Conservation (phyloP, 371 early-diverging fungal genomes). For the Modicella reniformis region DNA sequence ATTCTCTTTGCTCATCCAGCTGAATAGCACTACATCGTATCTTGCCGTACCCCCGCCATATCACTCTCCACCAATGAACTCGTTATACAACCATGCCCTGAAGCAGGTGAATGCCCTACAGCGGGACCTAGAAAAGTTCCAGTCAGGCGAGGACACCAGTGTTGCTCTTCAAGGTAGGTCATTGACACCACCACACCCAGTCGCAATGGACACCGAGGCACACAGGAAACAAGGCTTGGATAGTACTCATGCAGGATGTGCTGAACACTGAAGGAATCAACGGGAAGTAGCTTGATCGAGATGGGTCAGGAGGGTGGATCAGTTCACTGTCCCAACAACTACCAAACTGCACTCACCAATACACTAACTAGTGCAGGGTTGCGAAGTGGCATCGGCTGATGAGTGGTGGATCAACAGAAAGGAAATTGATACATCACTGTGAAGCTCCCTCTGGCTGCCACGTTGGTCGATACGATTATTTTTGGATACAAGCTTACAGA, state of each 20-base stretch:
- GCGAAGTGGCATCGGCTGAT: neutral
- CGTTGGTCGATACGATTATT: slow-evolving; percentile 10
- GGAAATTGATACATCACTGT: neutral
- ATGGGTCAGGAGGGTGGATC: neutral
- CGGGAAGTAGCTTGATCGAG: neutral
- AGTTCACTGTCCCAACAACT: neutral
- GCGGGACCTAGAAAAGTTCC: slow-evolving; percentile 67
- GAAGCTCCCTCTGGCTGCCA: slow-evolving; percentile 6
- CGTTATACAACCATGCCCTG: slow-evolving; percentile 69
- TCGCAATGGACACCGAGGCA: neutral
- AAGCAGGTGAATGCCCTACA: slow-evolving; percentile 69
- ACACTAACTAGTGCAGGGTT: neutral
- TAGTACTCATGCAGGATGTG: too few species aligned
- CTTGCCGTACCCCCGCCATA: neutral
- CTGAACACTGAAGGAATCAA: neutral
- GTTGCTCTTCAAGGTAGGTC: slow-evolving; percentile 69
- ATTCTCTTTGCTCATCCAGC: neutral
- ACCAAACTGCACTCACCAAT: neutral
- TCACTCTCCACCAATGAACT: slow-evolving; percentile 60
- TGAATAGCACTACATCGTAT: neutral
- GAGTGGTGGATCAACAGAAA: neutral
- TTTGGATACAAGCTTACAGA: slow-evolving; percentile 11
- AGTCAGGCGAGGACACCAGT: slow-evolving; percentile 67
- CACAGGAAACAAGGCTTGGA: neutral
- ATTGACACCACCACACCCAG: neutral